Conservation (phyloP, 129 eudicot genomes). For the Daucus carota region DNA sequence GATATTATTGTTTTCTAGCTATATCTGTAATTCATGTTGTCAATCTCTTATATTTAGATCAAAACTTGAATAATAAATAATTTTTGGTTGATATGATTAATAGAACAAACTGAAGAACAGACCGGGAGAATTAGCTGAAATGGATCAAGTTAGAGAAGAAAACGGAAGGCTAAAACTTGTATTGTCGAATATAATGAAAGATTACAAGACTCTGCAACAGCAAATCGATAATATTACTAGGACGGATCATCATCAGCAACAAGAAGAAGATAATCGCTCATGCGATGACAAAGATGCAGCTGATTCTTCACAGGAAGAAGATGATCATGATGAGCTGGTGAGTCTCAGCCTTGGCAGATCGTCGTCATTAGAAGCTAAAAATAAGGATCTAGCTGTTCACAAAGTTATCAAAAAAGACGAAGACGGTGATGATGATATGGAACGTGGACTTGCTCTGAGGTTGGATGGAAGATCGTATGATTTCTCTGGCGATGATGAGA, state of each 20-base stretch:
- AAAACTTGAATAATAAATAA: too few species aligned
- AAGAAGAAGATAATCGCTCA: slow-evolving; percentile 5
- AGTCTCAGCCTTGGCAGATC: slow-evolving; percentile 55
- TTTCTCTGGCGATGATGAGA: neutral
- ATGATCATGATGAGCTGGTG: slow-evolving; percentile 27
- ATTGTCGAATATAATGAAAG: slow-evolving; percentile 33
- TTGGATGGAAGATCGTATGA: slow-evolving; percentile 34
- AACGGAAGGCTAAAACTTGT: slow-evolving; percentile 43
- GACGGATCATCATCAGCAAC: slow-evolving; percentile 2
- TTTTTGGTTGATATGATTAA: slow-evolving; percentile 23
- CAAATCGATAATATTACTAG: slow-evolving; percentile 18
- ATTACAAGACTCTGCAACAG: slow-evolving; percentile 41
- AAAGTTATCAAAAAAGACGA: slow-evolving; percentile 12
- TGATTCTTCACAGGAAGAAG: slow-evolving; percentile 19
- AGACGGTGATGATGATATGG: slow-evolving; percentile 21
- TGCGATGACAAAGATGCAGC: slow-evolving; percentile 6
- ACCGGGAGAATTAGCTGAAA: slow-evolving; percentile 20
- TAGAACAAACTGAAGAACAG: slow-evolving; percentile 29
- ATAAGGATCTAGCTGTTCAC: neutral
- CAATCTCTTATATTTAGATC: too few species aligned
- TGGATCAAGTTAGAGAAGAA: slow-evolving; percentile 58
- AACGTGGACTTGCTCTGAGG: slow-evolving; percentile 46
- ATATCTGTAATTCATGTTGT: too few species aligned
- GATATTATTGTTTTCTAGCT: too few species aligned
- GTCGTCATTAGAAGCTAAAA: slow-evolving; percentile 17